Conservation (phyloP, 2,329 filamentous ascomycete species). For the Verticillium tricorpus region DNA sequence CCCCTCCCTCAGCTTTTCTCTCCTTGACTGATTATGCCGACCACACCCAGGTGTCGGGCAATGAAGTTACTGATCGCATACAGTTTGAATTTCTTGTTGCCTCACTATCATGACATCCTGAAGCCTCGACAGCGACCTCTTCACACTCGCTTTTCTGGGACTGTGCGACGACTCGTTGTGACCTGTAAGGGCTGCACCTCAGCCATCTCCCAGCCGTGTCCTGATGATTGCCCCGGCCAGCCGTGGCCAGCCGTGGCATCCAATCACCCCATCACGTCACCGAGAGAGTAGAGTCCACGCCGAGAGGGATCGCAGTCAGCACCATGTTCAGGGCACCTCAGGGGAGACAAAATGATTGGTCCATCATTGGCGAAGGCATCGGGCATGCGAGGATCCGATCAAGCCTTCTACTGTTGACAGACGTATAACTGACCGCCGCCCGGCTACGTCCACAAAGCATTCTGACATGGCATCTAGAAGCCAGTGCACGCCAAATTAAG, state of each 20-base stretch:
- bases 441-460: not conserved
- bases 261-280: not conserved
- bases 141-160: no score
- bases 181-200: no score
- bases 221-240: not conserved
- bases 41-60: no score
- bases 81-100: no score
- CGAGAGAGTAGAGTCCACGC: not conserved
- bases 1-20: no score
- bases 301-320: not conserved
- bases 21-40: no score
- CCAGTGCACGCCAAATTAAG: not conserved
- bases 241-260: not conserved
- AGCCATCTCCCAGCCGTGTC: not conserved
- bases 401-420: constrained; percentile 2
- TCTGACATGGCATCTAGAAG: not conserved
- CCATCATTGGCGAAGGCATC: constrained; percentile 2
- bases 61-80: no score
- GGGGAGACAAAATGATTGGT: constrained; percentile 1
- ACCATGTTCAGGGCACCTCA: not conserved
- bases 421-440: not conserved
- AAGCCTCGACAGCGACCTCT: no score
- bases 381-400: constrained; percentile 1
- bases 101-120: no score
- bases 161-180: no score